Evolutionary conservation across 2,329 filamentous ascomycete genomes (phyloP).

Genomic region (Diaporthe vexans): DNA sequence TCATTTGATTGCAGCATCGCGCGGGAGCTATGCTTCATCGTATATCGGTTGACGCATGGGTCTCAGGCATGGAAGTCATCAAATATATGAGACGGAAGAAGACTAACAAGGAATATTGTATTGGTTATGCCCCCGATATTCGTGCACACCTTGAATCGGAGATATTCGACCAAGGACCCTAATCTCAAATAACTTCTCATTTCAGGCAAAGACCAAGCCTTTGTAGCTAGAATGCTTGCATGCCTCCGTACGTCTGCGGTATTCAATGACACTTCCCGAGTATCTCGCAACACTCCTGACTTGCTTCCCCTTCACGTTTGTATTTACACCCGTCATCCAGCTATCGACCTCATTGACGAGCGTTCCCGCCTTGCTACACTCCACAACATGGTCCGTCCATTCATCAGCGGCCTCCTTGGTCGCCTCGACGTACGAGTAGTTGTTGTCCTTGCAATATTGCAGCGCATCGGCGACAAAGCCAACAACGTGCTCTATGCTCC

Average conservation of each 20-base stretch:
- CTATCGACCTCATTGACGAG: conserved; percentile 42
- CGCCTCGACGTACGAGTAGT: conserved; percentile 35
- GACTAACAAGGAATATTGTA: no score
- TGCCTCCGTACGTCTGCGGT: conserved; percentile 35
- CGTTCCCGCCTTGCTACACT: conserved; percentile 37
- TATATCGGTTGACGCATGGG: background rate
- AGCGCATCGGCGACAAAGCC: conserved; percentile 31
- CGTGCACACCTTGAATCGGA: background rate
- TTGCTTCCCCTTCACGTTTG: conserved; percentile 31
- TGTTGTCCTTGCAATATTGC: conserved; percentile 8
- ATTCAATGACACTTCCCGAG: conserved; percentile 37
- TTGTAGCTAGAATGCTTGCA: conserved; percentile 19
- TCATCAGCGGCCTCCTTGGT: conserved; percentile 33
- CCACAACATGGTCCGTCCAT: conserved; percentile 39
- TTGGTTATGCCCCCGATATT: background rate
- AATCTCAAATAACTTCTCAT: background rate
- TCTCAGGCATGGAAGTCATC: background rate
- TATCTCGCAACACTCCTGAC: conserved; percentile 39
- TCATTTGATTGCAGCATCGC: background rate
- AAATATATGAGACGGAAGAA: no score
- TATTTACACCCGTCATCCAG: conserved; percentile 42
- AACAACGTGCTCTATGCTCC: conserved; percentile 41
- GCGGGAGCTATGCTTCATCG: background rate
- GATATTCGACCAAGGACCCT: background rate
- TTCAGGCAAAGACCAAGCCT: background rate